Base-by-base conservation (phyloP, 106 monocot species). In the Allium cepa region DNA sequence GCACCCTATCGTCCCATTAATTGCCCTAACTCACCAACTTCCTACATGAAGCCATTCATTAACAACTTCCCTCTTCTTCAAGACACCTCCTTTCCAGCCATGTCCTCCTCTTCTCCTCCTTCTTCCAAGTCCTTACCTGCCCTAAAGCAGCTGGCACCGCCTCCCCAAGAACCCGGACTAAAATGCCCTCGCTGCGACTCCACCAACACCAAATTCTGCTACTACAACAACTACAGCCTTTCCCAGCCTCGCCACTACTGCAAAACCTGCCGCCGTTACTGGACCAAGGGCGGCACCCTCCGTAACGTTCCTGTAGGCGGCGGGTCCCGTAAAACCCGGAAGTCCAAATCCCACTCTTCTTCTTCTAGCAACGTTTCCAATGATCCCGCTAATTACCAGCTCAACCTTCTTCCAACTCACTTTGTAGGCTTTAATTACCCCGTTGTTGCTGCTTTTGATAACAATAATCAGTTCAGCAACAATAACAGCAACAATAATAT, bases 171-270 rank as follows among this genome's bases (percentile, higher is more conserved):
- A 59, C 84, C 79, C 46, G 72, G 73, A 46, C 56, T 81, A 10
- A 81, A 79, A 57, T 88, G 88, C 74, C 88, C 88, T 0, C 81
- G 84, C 49, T 88, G 88, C 51, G 77, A 82, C 81, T 88, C 84
- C 5, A 48, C 79, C 15, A 88, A 88, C 79, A 88, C 88, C 47
- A 88, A 88, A 63, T 88, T 88, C 77, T 88, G 84, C 71, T 88
- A 88, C 71, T 88, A 84, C 69, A 88, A 88, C 76, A 88, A 88
- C 84, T 84, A 84, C 77, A 77, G 77, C 71, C 80, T 84, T 58
- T 55, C 80, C 26, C 84, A 84, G 74, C 84, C 84, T 0, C 69
- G 84, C 57, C 80, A 84, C 70, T 84, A 77, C 77, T 84, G 84
- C 73, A 84, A 84, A 47, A 80, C 77, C 56, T 84, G 84, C 66